A percentile compares a stretch with the other conserved stretches of the same genome.
Conservation (phyloP, 1,284 basidiomycete genomes). For the Leccinum fuscescens region DNA sequence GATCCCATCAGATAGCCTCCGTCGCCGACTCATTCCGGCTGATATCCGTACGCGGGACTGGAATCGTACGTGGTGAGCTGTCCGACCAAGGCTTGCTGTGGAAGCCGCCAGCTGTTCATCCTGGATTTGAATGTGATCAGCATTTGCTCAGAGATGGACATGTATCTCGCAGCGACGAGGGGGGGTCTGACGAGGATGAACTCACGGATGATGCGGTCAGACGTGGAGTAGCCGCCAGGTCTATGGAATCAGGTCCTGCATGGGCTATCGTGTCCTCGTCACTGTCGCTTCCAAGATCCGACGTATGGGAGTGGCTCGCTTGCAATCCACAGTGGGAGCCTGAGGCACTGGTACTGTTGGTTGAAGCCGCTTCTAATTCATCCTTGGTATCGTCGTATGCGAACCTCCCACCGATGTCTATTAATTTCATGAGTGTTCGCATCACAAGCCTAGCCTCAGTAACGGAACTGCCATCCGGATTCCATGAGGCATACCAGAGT, state of each 20-base stretch:
- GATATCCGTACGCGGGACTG: conserved; percentile 57
- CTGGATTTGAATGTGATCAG: conserved; percentile 19
- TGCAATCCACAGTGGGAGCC: conserved; percentile 1
- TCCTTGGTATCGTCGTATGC: conserved; percentile 15
- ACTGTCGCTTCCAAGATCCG: conserved; percentile 14
- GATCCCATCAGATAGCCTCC: conserved; percentile 21
- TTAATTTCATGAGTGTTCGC: conserved; percentile 7
- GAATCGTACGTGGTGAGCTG: conserved; percentile 46
- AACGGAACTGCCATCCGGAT: neutral
- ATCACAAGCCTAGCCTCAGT: neutral
- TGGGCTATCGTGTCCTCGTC: conserved; percentile 8
- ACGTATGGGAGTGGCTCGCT: conserved; percentile 1
- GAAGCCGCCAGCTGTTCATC: conserved; percentile 7
- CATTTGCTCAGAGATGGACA: neutral
- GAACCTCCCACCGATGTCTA: conserved; percentile 9
- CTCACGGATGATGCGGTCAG: conserved; percentile 16
- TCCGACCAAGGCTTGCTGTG: conserved; percentile 12
- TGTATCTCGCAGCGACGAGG: neutral
- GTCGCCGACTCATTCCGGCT: conserved; percentile 41
- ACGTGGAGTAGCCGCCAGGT: neutral
- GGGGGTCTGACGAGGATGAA: neutral
- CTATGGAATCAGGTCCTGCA: neutral
- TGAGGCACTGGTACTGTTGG: neutral
- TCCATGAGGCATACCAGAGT: conserved; percentile 14
- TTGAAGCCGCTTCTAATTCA: neutral